Base-by-base conservation (phyloP, 2,329 filamentous ascomycete genomes). In the Colletotrichum trifolii region DNA sequence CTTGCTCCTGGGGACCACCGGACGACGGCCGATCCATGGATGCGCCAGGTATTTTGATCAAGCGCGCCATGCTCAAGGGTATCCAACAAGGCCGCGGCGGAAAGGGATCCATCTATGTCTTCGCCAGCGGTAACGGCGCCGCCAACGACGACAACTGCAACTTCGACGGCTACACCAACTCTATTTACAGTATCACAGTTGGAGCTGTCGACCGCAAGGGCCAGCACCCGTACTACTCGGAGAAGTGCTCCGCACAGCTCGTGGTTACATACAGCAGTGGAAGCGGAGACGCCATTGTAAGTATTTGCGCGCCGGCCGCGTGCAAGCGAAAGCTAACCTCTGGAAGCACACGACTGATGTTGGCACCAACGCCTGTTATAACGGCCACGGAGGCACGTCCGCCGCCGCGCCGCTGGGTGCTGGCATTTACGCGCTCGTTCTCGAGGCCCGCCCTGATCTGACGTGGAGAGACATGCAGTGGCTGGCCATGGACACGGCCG, bases 141-240 rank as follows among this genome's bases (percentile, higher is more conserved):
- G 83, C 84, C 4, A 88, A 83, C 69, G 94, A 92, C 50, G 96
- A 99, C 77, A 98, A 99, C 79, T 99, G 96, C 85, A 99, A 99
- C 77, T 99, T 99, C 76, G 96, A 99, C 75, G 96, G 96, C 43
- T 99, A 99, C 79, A 99, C 96, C 65, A 99, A 99, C 82, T 97
- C 94, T 75, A 99, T 99, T 72, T 99, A 98, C 84, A 97, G 94
- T 76, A 96, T 99, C 71, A 97, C 94, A 0, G 94, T 99, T 15
- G 96, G 96, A 42, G 95, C 95, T 39, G 91, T 99, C 67, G 94
- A 97, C 75, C 86, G 93, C 64, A 89, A 91, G 70, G 94, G 95
- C 43, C 79, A 87, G n/a, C 95, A 98, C 74, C 94, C 96, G 0
- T 96, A 95, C 76, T 99, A 99, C 78, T 97, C 95, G 0, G 96